These are phyloP conservation scores for Arthromyces matolae DNA, from an alignment of 768 basidiomycete genomes.

Conservation along the genomic window DNA sequence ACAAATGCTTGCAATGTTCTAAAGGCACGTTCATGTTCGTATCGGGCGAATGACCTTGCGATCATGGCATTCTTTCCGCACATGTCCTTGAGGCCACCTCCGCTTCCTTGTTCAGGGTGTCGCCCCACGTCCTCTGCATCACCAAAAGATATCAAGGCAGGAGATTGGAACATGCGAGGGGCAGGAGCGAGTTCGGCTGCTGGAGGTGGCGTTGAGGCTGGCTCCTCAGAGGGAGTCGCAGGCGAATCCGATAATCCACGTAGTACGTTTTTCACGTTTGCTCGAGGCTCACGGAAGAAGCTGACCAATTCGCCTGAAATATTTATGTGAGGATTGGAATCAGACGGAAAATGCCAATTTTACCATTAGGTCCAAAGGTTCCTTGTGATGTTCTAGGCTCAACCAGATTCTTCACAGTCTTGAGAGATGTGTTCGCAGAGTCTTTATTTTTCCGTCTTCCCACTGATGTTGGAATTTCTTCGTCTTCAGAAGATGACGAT, in stretches of 20 bases:
- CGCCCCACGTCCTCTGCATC: constrained; percentile 6
- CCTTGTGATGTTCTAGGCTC: constrained; percentile 87
- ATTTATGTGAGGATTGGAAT: background rate
- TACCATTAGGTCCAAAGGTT: constrained; percentile 86
- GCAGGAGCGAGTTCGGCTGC: constrained; percentile 18
- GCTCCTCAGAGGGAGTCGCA: constrained; percentile 27
- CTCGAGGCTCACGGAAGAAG: constrained; percentile 77
- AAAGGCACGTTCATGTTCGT: constrained; percentile 71
- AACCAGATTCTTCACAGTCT: constrained; percentile 72
- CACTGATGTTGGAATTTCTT: constrained; percentile 28
- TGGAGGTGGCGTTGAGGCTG: constrained; percentile 18
- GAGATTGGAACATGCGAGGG: constrained; percentile 52
- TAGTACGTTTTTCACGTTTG: constrained; percentile 59
- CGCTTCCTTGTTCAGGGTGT: background rate
- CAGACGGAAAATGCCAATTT: no score
- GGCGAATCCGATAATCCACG: constrained; percentile 47
- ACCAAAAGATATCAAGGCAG: constrained; percentile 51
- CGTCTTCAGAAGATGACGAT: constrained; percentile 56
- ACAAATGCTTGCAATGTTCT: constrained; percentile 51
- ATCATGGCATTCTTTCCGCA: constrained; percentile 59
- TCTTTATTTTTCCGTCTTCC: constrained; percentile 41
- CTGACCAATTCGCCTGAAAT: constrained; percentile 75
- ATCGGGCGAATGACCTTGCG: constrained; percentile 57
- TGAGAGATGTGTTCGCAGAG: constrained; percentile 48
- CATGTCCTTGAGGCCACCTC: constrained; percentile 37